Conservation (phyloP, 257 asterid species). For the Ballota nigra region DNA sequence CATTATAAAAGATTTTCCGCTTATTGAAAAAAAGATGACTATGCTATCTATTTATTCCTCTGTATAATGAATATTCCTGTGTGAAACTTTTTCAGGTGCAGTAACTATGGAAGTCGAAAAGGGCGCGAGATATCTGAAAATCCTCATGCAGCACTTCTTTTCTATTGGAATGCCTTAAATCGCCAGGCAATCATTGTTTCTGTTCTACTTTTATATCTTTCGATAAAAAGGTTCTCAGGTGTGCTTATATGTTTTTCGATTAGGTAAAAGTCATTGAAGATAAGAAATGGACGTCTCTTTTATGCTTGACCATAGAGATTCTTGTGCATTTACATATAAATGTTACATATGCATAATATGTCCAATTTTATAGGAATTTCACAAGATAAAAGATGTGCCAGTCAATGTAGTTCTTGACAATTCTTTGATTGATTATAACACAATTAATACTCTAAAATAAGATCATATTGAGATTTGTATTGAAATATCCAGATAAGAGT, state of each 20-base stretch:
- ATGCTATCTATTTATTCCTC: not conserved
- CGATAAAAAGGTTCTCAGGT: not conserved
- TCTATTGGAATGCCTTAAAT: slow-evolving; percentile 55
- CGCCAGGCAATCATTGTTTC: slow-evolving; percentile 42
- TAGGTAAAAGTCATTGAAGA: not conserved
- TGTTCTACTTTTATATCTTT: not conserved
- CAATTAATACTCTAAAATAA: not conserved
- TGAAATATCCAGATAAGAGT: slow-evolving; percentile 45
- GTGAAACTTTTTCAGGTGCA: slow-evolving; percentile 43
- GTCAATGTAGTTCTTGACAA: not conserved
- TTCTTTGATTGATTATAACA: not conserved
- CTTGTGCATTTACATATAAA: not conserved
- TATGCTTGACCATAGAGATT: not conserved
- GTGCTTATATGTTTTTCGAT: not conserved
- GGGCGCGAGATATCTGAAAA: slow-evolving; percentile 57
- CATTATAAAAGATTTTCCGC: not conserved
- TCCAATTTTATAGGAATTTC: not conserved
- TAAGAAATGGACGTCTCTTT: not conserved
- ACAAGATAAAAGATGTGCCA: not conserved
- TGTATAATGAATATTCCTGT: not conserved
- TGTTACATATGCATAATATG: not conserved
- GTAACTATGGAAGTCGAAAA: slow-evolving; percentile 55
- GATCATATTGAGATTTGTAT: not conserved
- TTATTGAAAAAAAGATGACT: not conserved
- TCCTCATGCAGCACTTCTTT: slow-evolving; percentile 59